A percentile compares a stretch with the other conserved stretches of the same genome.
Conservation (phyloP, 2,329 filamentous ascomycete genomes). For the Passalora sequoiae region DNA sequence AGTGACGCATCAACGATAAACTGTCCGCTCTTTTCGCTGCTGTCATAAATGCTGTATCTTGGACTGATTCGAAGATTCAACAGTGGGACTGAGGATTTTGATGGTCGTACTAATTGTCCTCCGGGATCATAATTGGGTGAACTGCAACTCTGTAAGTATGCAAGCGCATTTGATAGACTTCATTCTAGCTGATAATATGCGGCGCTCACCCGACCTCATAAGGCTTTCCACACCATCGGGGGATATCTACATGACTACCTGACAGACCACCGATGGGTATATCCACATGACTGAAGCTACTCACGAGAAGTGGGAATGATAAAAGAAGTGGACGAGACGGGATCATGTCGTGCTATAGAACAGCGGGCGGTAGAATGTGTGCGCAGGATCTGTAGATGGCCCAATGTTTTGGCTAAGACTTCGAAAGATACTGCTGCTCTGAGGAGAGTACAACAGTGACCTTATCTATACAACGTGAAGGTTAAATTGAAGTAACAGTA, state of each 20-base stretch:
- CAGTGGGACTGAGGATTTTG: constrained; percentile 33
- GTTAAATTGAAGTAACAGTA: too few species aligned
- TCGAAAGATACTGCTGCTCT: too few species aligned
- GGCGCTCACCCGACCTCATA: constrained; percentile 30
- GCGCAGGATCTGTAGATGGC: too few species aligned
- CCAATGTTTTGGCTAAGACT: too few species aligned
- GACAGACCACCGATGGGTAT: constrained; percentile 22
- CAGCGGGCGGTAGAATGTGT: too few species aligned
- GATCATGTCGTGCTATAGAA: too few species aligned
- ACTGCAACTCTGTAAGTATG: constrained; percentile 25
- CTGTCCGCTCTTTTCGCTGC: constrained; percentile 36
- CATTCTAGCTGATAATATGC: too few species aligned
- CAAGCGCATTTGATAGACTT: neutral
- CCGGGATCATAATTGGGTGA: constrained; percentile 46
- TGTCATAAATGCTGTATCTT: constrained; percentile 46
- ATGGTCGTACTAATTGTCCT: constrained; percentile 43
- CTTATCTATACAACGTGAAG: too few species aligned
- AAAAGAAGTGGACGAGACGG: too few species aligned
- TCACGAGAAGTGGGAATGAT: too few species aligned
- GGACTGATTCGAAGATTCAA: constrained; percentile 44
- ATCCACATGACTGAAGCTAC: constrained; percentile 1
- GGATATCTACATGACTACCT: constrained; percentile 36
- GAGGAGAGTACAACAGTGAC: too few species aligned
- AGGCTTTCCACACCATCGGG: constrained; percentile 49
- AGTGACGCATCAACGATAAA: constrained; percentile 43